These are phyloP conservation scores for Calonectria honghensis DNA, from an alignment of 2,329 filamentous ascomycete species.

Conservation along the genomic window DNA sequence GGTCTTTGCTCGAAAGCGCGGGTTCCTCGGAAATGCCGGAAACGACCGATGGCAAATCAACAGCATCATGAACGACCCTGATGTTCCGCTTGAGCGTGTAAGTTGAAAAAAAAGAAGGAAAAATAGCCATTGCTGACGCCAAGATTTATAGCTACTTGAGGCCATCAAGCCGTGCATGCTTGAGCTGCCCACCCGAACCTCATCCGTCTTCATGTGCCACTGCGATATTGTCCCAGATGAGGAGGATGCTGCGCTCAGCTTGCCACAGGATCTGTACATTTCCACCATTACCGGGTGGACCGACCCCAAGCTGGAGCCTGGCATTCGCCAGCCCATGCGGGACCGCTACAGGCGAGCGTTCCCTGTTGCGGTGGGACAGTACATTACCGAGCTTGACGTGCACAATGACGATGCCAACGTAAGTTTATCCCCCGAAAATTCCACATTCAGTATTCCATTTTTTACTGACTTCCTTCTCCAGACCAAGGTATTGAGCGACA, in stretches of 20 bases:
- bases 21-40: conserved; percentile 36
- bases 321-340: conserved; percentile 36
- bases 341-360: conserved; percentile 36
- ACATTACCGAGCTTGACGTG: conserved; percentile 34
- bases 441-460: neutral
- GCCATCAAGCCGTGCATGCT: conserved; percentile 36
- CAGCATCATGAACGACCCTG: conserved; percentile 41
- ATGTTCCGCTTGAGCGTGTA: conserved; percentile 32
- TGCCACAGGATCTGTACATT: conserved; percentile 38
- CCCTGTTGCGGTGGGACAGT: conserved; percentile 34
- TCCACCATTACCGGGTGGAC: conserved; percentile 40
- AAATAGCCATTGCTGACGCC: neutral
- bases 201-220: conserved; percentile 35
- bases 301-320: conserved; percentile 37
- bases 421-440: neutral
- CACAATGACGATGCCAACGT: conserved; percentile 35
- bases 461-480: neutral
- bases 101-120: neutral
- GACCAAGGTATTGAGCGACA: conserved; percentile 37
- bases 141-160: conserved; percentile 16
- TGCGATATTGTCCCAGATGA: conserved; percentile 37
- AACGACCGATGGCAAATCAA: conserved; percentile 40
- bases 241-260: conserved; percentile 33
- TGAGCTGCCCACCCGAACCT: conserved; percentile 35
- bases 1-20: conserved; percentile 37